Evolutionary conservation across 2,329 filamentous ascomycete species (phyloP), one percentile per base, ranked within the genome.

Genomic region (Curvularia sp.): DNA sequence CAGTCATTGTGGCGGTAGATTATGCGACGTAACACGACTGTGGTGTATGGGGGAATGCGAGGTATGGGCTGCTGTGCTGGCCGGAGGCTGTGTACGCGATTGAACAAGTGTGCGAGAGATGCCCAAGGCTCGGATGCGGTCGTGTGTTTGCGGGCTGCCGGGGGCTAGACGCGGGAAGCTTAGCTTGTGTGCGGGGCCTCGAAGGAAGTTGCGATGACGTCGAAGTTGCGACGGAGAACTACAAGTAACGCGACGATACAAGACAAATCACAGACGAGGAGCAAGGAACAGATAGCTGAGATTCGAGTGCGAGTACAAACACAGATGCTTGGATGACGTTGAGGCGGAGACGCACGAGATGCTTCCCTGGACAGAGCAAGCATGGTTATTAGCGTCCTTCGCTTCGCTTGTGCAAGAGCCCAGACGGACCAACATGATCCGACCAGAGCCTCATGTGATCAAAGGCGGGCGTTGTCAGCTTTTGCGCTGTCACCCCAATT

Each of bases 1-100:
- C 93, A 75, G 93, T 97, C 93, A 97, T 97, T 77, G 78, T 88
- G 79, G 70, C 51, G 57, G 62, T 48, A 55, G 62, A 31, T 43
- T 70, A 64, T 71, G 70, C 64, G 53, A 64, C 61, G 67, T 65
- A 58, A 62, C 62, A 69, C 63, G 49, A 54, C 44, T 47, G 52
- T 54, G 43, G 60, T 38, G 54, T 59, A 47, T 39, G 38, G 31
- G 49, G 47, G 49, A 53, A 56, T 26, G 65, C 43, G 49, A 53
- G 31, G 49, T 31, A 47, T 60, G 53, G 64, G 58, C 42, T 53
- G 53, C 46, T 49, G 52, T 52, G 58, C 56, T 54, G 56, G 50
- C 46, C 57, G 48, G 50, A 31, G 47, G 47, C 61, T 55, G 31
- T 58, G 51, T 41, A 49, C 56, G 63, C 58, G 61, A 57, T 52